Evolutionary conservation across 2,329 filamentous ascomycete genomes (phyloP).

Genomic region (Aspergillus sp.): DNA sequence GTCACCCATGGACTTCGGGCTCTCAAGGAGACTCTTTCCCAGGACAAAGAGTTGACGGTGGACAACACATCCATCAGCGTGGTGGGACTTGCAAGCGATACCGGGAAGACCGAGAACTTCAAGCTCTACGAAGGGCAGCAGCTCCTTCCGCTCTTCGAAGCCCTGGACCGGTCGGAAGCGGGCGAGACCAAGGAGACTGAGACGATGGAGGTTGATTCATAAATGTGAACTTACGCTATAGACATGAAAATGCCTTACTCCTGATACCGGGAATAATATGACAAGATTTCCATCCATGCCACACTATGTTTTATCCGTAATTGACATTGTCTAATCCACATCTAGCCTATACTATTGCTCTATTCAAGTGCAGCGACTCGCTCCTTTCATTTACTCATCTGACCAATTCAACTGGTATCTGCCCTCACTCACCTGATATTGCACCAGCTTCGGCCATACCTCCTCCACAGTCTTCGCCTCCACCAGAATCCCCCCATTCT

Average conservation of each 20-base stretch:
- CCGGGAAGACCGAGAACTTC: constrained; percentile 70
- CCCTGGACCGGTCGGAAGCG: constrained; percentile 51
- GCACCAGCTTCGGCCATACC: constrained; percentile 66
- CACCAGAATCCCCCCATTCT: constrained; percentile 73
- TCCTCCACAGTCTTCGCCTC: constrained; percentile 72
- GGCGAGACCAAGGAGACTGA: constrained; percentile 43
- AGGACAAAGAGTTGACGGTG: constrained; percentile 96
- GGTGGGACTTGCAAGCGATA: constrained; percentile 62
- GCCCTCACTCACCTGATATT: constrained; percentile 74
- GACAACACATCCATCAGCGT: constrained; percentile 94
- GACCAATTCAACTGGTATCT: constrained; percentile 83
- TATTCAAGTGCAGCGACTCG: background rate
- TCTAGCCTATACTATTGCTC: background rate
- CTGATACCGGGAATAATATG: constrained; percentile 4
- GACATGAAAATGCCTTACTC: constrained; percentile 26
- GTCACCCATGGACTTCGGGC: constrained; percentile 87
- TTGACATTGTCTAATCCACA: background rate
- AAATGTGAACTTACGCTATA: constrained; percentile 30
- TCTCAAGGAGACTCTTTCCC: constrained; percentile 90
- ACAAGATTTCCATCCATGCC: constrained; percentile 3
- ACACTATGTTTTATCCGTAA: background rate
- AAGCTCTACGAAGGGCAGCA: constrained; percentile 88
- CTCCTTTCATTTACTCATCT: constrained; percentile 51
- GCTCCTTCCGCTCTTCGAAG: constrained; percentile 81
- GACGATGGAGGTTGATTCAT: constrained; percentile 60